Base-by-base conservation (phyloP, 202 grass and related monocot species). In the Setaria viridis region DNA sequence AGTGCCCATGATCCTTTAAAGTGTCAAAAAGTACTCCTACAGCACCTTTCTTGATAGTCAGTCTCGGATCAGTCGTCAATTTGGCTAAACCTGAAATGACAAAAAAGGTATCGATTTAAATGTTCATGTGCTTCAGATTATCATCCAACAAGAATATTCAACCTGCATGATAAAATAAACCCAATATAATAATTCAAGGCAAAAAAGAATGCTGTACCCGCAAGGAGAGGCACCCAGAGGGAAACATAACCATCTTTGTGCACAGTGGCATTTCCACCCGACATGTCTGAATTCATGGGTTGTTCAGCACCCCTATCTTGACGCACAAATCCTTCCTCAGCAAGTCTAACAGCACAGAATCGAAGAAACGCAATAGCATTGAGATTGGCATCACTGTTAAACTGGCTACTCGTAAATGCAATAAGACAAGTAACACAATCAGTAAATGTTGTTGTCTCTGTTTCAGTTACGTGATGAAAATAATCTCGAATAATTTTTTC, bases 391-490 rank as follows among this genome's bases (percentile, higher is more conserved):
- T 99, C 97, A 56, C 90, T 99, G 85, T 82, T 99, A 79, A 96
- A 99, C 82, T 94, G 93, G 76, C 97, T 99, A 77, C 86, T 90
- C 66, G 93, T 99, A 86, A 99, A 99, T 67, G 97, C 79, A 82
- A 96, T 86, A 73, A 99, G 91, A 87, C 93, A 99, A 67, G 91
- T 90, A 37, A 99, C 93, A 88, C 97, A 99, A 84, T 99, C 97
- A 32, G 91, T 94, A 80, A 99, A 99, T 60, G 90, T 93, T 46
- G 82, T 96, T 64, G 94, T 91, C 64, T 99, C 97, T 15, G 97
- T 96, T 87, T 99, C 97, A 74, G 93, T 99, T 91, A 99, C 95
- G 84, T 94, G 92, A 80, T 85, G 93, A 79, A 99, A 99, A 83
- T 99, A 94, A 37, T 99, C 93, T 72, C 93, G 87, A 80, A 99